Evolutionary conservation across 2,329 filamentous ascomycete species (phyloP), one percentile per base, ranked within the genome.

Genomic region (Metarhizium brunneum): DNA sequence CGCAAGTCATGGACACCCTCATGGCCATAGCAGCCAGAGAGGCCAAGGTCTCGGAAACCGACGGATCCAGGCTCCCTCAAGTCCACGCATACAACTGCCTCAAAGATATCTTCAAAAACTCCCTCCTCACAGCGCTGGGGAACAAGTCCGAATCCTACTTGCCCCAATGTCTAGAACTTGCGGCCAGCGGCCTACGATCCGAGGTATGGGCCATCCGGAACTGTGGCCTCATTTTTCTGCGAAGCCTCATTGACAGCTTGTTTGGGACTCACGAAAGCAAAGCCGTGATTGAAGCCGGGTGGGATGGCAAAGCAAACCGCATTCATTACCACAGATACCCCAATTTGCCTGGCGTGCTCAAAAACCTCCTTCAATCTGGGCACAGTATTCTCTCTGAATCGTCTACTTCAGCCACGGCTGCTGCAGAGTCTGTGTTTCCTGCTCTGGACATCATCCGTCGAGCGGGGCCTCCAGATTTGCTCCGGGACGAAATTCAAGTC

Each of bases 51-150:
- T 75, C 78, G 0, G 77, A 82, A 57, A 83, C 80, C 0, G 83
- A 86, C 56, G 82, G 79, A 35, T 80, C 80, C 2, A 86, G 87
- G 45, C 73, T 97, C 4, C 87, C 91, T 0, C 92, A 99, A 69
- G 94, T 99, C 0, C 94, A 99, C 69, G 91, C 94, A 0, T 81
- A 96, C 66, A 99, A 99, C 67, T 96, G 89, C 58, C 75, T 99
- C 56, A 94, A 94, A 66, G 91, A 95, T 60, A 86, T 96, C 2
- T 94, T 96, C 70, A 92, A 89, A 56, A 91, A 86, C 61, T 90
- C 90, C 0, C 82, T 84, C 52, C 77, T 97, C 18, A 78, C 89
- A 0, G 82, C 84, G 38, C 78, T 96, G 20, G 81, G 88, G 32
- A 83, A 83, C 55, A 80, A 81, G 54, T 88, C 90, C 0, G 90